These are phyloP conservation scores for Scalesia atractyloides DNA, from an alignment of 129 eudicot genomes.

Conservation along the genomic window DNA sequence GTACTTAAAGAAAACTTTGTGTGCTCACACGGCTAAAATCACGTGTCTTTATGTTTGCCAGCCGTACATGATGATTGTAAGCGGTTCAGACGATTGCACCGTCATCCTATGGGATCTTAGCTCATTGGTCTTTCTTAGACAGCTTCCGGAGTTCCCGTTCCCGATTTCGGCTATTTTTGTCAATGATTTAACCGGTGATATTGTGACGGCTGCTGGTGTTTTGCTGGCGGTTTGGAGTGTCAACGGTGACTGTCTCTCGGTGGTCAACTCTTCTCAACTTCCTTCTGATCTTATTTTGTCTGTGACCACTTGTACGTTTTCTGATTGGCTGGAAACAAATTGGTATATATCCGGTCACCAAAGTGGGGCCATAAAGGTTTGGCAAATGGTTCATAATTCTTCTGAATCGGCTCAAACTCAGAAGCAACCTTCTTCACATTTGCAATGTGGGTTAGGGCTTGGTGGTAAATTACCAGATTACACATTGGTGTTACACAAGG, in stretches of 20 bases:
- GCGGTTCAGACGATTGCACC: constrained; percentile 94
- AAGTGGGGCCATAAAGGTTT: constrained; percentile 87
- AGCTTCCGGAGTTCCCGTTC: constrained; percentile 87
- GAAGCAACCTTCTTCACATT: constrained; percentile 31
- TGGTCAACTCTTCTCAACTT: constrained; percentile 86
- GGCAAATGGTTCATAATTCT: constrained; percentile 81
- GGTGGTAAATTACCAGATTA: constrained; percentile 69
- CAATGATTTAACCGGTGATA: constrained; percentile 86
- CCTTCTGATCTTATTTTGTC: constrained; percentile 82
- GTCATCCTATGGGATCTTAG: constrained; percentile 87
- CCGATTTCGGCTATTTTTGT: constrained; percentile 75
- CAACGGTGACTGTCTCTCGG: constrained; percentile 81
- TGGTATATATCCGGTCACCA: constrained; percentile 96
- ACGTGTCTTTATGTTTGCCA: constrained; percentile 71
- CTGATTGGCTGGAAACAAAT: constrained; percentile 85
- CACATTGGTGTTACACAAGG: constrained; percentile 71
- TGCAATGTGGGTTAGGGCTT: constrained; percentile 56
- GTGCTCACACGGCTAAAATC: constrained; percentile 74
- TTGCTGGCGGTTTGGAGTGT: constrained; percentile 96
- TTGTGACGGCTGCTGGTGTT: constrained; percentile 84
- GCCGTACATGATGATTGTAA: constrained; percentile 91
- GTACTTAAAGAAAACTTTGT: constrained; percentile 62
- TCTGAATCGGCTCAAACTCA: constrained; percentile 39
- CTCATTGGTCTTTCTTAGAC: constrained; percentile 69
- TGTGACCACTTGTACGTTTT: constrained; percentile 63